These are phyloP conservation scores for Porphyrellus sp. DNA, from an alignment of 1,284 basidiomycete species.

Conservation along the genomic window DNA sequence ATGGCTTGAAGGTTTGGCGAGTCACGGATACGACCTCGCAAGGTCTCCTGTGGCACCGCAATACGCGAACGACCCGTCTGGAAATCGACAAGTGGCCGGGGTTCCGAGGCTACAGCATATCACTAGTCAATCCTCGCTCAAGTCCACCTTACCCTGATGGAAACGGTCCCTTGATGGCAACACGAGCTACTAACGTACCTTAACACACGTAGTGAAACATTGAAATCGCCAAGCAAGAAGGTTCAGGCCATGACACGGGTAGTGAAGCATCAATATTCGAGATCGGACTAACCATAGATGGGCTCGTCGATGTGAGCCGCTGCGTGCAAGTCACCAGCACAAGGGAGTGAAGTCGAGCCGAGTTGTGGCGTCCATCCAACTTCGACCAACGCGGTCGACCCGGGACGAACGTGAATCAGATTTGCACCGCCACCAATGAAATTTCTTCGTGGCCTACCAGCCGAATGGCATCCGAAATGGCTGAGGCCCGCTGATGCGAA, in stretches of 20 bases:
- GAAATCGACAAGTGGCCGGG: not conserved
- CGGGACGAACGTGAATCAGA: too few relatives aligned
- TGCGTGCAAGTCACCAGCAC: too few relatives aligned
- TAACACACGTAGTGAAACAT: not conserved
- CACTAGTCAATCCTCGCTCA: not conserved
- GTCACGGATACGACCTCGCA: not conserved
- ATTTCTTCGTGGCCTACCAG: not conserved
- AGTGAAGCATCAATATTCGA: not conserved
- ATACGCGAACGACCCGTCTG: not conserved
- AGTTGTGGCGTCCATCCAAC: not conserved
- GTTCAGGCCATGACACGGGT: not conserved
- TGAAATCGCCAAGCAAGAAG: not conserved
- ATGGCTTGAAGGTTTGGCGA: not conserved
- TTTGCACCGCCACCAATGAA: not conserved
- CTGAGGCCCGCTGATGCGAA: not conserved
- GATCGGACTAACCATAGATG: not conserved
- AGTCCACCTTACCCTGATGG: not conserved
- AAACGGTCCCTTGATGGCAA: not conserved
- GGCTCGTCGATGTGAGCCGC: not conserved
- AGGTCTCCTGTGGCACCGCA: slow-evolving; percentile 18
- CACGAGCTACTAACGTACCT: not conserved
- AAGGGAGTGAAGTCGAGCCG: not conserved
- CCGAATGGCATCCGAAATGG: not conserved
- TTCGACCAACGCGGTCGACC: too few relatives aligned
- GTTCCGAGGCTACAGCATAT: slow-evolving; percentile 9